phyloP scores from a whole-genome alignment of 2,329 filamentous ascomycete genomes.

The Verticillium isaacii region DNA sequence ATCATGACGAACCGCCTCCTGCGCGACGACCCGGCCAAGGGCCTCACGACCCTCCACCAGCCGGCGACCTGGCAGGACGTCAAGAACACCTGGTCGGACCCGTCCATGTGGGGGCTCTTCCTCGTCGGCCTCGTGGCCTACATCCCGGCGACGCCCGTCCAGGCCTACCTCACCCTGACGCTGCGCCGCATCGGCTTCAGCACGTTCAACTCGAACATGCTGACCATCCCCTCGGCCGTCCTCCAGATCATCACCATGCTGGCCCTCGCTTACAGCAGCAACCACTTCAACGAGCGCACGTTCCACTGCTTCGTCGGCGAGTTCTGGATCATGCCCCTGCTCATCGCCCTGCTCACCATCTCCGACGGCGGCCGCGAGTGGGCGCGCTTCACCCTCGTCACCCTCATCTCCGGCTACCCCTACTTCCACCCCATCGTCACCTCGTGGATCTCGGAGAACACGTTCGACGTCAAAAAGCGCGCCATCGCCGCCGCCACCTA shows the following conservation, averaged over 20 bases:
- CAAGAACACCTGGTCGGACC: constrained; percentile 37
- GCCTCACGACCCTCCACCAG: constrained; percentile 39
- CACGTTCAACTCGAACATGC: constrained; percentile 57
- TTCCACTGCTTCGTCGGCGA: constrained; percentile 48
- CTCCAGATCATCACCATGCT: constrained; percentile 55
- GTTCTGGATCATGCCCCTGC: constrained; percentile 45
- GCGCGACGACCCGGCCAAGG: constrained; percentile 50
- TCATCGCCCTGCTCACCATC: constrained; percentile 45
- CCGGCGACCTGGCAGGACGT: constrained; percentile 36
- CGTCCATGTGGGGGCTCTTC: constrained; percentile 45
- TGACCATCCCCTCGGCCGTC: constrained; percentile 54
- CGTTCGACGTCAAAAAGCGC: constrained; percentile 43
- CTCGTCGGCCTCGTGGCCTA: constrained; percentile 43
- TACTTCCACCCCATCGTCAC: constrained; percentile 53
- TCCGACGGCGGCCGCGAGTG: constrained; percentile 44
- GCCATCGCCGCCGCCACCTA: constrained; percentile 43
- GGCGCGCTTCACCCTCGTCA: constrained; percentile 45
- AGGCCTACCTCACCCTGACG: constrained; percentile 49
- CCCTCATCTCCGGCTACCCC: constrained; percentile 49
- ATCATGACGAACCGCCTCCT: constrained; percentile 63
- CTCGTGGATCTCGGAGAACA: constrained; percentile 46
- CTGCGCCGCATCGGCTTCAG: constrained; percentile 52
- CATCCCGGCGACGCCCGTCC: constrained; percentile 42
- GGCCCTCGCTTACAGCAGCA: constrained; percentile 46
- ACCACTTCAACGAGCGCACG: constrained; percentile 49